These are phyloP conservation scores for Plasmodium knowlesi DNA, from an alignment of 169 alveolate species.

Conservation along the genomic window DNA sequence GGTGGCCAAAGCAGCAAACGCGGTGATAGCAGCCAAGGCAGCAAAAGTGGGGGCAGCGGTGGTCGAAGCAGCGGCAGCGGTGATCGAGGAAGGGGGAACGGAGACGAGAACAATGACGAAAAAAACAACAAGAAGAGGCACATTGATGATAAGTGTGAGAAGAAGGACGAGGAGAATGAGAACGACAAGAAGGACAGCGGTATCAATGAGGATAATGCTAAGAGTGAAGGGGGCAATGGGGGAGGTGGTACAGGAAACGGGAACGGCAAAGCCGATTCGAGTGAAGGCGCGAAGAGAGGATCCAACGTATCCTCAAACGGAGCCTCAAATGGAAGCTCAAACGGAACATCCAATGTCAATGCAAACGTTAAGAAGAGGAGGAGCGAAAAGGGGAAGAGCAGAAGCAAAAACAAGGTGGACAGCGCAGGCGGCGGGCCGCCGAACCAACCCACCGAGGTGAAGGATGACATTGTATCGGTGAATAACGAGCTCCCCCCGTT, in stretches of 20 bases:
- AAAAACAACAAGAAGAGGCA: background rate
- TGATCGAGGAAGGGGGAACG: background rate
- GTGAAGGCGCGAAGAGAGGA: background rate
- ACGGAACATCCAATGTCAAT: background rate
- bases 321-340: background rate
- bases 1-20: background rate
- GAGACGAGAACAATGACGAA: slow-evolving; percentile 3
- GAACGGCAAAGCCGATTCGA: background rate
- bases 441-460: background rate
- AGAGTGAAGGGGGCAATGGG: background rate
- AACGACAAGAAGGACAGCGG: background rate
- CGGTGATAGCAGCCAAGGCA: background rate
- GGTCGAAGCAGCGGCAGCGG: background rate
- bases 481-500: slow-evolving; percentile 18
- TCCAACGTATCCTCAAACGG: background rate
- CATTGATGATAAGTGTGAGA: slow-evolving; percentile 7
- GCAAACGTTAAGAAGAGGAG: background rate
- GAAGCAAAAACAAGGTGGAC: background rate
- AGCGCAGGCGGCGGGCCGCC: background rate
- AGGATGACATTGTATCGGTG: slow-evolving; percentile 11
- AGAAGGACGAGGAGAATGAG: slow-evolving; percentile 13
- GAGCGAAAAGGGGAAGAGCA: background rate
- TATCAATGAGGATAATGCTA: background rate
- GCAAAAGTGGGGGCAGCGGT: background rate
- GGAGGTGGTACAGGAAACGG: background rate